Percentiles rank a stretch among this genome's conserved stretches.
Evolutionary conservation across 352 stramenopile species (phyloP).

Genomic region (Phytophthora sojae): DNA sequence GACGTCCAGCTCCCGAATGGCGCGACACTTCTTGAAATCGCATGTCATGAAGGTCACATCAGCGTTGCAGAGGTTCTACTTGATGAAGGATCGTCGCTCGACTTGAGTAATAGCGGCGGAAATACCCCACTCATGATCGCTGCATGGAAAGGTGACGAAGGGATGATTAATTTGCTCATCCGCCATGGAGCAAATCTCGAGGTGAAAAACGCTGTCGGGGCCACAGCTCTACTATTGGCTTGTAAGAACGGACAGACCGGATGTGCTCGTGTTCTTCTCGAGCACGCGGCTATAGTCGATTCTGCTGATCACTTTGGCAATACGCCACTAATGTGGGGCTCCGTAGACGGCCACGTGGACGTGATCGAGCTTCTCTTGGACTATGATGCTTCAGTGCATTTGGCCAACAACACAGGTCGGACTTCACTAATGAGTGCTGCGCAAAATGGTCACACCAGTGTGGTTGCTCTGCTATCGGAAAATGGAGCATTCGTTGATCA

Average conservation of each 20-base stretch:
- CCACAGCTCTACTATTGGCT: background rate
- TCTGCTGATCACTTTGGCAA: background rate
- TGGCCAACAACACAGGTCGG: background rate
- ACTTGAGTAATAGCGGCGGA: background rate
- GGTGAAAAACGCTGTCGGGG: background rate
- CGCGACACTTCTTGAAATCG: background rate
- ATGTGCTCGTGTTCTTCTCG: background rate
- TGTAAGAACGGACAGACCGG: background rate
- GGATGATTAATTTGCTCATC: background rate
- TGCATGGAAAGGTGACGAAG: background rate
- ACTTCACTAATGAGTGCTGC: background rate
- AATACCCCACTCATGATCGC: background rate
- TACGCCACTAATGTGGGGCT: background rate
- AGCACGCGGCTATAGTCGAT: background rate
- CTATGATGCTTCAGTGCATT: background rate
- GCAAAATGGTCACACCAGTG: background rate
- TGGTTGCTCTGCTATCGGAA: conserved; percentile 10
- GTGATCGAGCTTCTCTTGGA: background rate
- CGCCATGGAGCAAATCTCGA: background rate
- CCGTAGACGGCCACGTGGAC: background rate
- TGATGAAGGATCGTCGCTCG: background rate
- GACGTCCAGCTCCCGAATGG: background rate
- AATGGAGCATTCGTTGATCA: conserved; percentile 11
- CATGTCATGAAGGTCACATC: conserved; percentile 2
- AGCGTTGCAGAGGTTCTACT: conserved; percentile 2